Evolutionary conservation across 805 yeast species (phyloP).

Genomic region (Candida manassasensis): DNA sequence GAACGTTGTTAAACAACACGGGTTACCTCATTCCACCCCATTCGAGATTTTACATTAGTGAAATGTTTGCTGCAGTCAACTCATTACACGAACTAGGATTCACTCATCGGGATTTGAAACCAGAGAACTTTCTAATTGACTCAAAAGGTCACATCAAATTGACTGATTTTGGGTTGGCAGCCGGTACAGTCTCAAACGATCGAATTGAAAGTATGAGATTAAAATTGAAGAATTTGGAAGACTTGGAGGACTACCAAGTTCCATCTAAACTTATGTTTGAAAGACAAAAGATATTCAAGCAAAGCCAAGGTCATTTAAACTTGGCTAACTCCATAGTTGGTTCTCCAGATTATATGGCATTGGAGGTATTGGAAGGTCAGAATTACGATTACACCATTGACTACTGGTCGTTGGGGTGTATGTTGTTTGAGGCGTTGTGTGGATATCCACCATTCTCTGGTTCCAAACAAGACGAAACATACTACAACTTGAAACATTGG

Average conservation of each 20-base stretch:
- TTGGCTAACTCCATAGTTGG: slow-evolving; percentile 96
- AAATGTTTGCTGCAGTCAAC: slow-evolving; percentile 93
- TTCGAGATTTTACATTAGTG: slow-evolving; percentile 90
- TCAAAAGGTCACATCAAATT: slow-evolving; percentile 86
- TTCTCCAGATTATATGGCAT: slow-evolving; percentile 98
- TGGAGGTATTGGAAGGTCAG: slow-evolving; percentile 92
- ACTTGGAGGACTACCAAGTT: slow-evolving; percentile 55
- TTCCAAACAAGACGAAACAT: slow-evolving; percentile 88
- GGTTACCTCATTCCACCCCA: slow-evolving; percentile 92
- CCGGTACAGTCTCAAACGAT: slow-evolving; percentile 90
- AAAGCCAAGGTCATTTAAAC: slow-evolving; percentile 68
- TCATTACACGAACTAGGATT: slow-evolving; percentile 92
- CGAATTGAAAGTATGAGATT: slow-evolving; percentile 90
- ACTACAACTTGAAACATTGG: slow-evolving; percentile 91
- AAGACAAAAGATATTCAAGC: slow-evolving; percentile 80
- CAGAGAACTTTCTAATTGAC: slow-evolving; percentile 88
- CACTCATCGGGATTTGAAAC: slow-evolving; percentile 95
- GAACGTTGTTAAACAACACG: slow-evolving; percentile 89
- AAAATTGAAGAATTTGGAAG: slow-evolving; percentile 63
- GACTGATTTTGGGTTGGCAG: slow-evolving; percentile 96
- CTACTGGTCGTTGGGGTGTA: slow-evolving; percentile 98
- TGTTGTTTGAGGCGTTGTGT: slow-evolving; percentile 90
- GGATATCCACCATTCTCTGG: slow-evolving; percentile 99
- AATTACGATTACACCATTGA: slow-evolving; percentile 94
- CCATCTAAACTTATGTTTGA: slow-evolving; percentile 74